Percentiles rank a stretch among this genome's conserved stretches.
phyloP scores from a whole-genome alignment of 2,329 filamentous ascomycete species.

The Trichoderma sp. region DNA sequence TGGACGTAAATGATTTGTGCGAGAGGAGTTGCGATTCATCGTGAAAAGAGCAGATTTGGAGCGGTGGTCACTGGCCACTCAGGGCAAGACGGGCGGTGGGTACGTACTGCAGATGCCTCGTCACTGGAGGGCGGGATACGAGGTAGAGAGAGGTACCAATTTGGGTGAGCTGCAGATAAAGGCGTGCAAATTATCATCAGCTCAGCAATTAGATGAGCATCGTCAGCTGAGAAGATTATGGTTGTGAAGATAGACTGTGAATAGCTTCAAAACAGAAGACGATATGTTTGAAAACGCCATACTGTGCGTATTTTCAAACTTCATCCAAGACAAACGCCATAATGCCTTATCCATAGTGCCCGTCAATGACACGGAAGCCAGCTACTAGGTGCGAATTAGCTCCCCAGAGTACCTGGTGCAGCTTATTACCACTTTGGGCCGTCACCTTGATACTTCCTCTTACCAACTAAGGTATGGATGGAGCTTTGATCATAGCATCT shows the following conservation, averaged over 20 bases:
- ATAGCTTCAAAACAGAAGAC: neutral
- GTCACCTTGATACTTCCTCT: neutral
- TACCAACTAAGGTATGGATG: neutral
- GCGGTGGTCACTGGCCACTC: slow-evolving; percentile 1
- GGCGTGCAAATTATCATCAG: neutral
- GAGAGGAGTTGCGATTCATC: neutral
- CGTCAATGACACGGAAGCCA: neutral
- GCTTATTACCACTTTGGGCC: neutral
- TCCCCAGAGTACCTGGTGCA: neutral
- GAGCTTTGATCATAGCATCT: neutral
- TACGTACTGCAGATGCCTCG: neutral
- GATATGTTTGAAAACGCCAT: neutral
- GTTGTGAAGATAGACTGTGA: neutral
- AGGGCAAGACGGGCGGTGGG: slow-evolving; percentile 1
- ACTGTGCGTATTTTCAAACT: neutral
- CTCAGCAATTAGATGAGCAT: neutral
- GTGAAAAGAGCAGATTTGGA: neutral
- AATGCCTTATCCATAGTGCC: neutral
- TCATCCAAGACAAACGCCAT: neutral
- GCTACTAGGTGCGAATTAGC: neutral
- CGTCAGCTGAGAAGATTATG: neutral
- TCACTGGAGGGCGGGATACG: neutral
- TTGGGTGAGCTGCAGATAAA: neutral
- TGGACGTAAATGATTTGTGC: neutral
- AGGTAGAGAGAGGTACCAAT: neutral